Base-by-base conservation (phyloP, 2,329 filamentous ascomycete species). In the Clonostachys byssicola region DNA sequence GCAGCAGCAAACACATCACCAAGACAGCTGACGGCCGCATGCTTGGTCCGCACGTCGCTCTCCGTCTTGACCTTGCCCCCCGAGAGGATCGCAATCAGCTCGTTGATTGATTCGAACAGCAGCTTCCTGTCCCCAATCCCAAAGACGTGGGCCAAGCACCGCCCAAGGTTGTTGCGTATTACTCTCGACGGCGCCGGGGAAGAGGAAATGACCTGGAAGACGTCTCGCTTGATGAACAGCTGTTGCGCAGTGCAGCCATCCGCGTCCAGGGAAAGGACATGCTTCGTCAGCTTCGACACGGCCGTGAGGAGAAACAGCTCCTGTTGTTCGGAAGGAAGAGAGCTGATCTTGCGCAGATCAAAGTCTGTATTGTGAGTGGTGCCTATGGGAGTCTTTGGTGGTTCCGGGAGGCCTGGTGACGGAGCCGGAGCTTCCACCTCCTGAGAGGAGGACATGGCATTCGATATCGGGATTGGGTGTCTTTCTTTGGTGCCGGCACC, bases 61-160 rank as follows among this genome's bases (percentile, higher is more conserved):
- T 96, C 92, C 46, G 72, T 72, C 63, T 86, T 87, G 34, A 75
- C 76, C 65, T 95, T 96, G 17, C 86, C 82, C 43, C 79, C 79
- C 50, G 83, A 83, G 42, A 95, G 64, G 47, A 95, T 83, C 12
- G 71, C 74, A 10, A 92, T 75, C 12, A 97, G 75, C 55, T 97
- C 92, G 59, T 94, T 95, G 61, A 97, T 88, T 1, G 90, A 95
- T 66, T 99, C 94, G 61, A 95, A 96, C 3, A 99, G 78, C 44
- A 95, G 77, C 63, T 95, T 96, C 53, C 92, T 81, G 67, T 96
- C 92, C 12, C 94, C 94, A 53, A 88, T 86, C 14, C 77, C 79
- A 54, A 99, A 88, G 49, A 97, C 84, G 58, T 87, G 85, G 40
- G 86, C 86, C 54, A 96, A 86, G 57, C 90, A 92, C 65, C 83